Conservation (phyloP, 345 rosid genomes). For the Populus simonii region DNA sequence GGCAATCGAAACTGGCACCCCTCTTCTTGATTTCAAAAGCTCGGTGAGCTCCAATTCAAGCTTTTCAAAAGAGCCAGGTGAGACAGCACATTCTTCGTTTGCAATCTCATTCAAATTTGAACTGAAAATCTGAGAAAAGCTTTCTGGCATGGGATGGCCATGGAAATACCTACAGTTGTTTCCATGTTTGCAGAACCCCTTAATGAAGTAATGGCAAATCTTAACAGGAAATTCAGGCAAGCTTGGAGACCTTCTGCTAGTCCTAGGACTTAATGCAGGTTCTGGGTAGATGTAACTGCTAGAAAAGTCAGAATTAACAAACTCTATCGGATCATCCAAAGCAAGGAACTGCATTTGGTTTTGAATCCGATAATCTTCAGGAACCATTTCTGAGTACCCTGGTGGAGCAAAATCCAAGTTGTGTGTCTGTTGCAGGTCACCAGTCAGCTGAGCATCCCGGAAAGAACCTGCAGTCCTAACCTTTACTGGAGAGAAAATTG, state of each 20-base stretch:
- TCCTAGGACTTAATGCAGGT: constrained; percentile 42
- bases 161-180: constrained; percentile 81
- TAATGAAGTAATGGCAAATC: constrained; percentile 79
- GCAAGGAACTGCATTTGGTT: constrained; percentile 51
- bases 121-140: constrained; percentile 49
- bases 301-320: constrained; percentile 44
- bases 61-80: constrained; percentile 71
- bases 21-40: constrained; percentile 72
- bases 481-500: constrained; percentile 38
- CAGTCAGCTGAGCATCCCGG: constrained; percentile 42
- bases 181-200: constrained; percentile 91
- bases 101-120: constrained; percentile 33
- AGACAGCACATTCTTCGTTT: constrained; percentile 61
- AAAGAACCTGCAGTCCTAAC: constrained; percentile 41
- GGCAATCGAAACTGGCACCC: constrained; percentile 90
- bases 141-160: constrained; percentile 50
- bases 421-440: constrained; percentile 34
- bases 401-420: constrained; percentile 37
- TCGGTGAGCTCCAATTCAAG: constrained; percentile 79
- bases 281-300: constrained; percentile 45
- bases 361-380: constrained; percentile 39
- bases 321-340: constrained; percentile 49
- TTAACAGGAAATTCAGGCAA: constrained; percentile 83
- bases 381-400: constrained; percentile 30
- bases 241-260: constrained; percentile 70